Evolutionary conservation across 2,329 filamentous ascomycete genomes (phyloP).

Genomic region (Claviceps digitariae): DNA sequence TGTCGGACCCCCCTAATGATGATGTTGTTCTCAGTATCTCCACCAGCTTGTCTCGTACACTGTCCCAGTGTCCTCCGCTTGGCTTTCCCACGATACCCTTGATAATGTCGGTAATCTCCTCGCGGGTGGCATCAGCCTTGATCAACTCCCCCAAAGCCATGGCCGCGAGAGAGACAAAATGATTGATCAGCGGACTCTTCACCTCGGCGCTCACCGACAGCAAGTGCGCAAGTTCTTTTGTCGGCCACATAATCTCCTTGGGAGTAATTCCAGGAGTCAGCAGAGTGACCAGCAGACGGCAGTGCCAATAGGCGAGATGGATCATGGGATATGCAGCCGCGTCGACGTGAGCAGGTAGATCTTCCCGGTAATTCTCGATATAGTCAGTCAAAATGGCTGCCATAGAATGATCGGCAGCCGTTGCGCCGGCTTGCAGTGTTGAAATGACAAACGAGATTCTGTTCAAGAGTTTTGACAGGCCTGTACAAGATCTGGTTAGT

Average conservation of each 20-base stretch:
- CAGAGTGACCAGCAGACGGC: constrained; percentile 49
- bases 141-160: constrained; percentile 48
- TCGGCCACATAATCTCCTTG: constrained; percentile 45
- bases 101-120: constrained; percentile 42
- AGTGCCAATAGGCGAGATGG: constrained; percentile 58
- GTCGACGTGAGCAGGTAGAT: constrained; percentile 44
- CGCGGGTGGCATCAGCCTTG: constrained; percentile 39
- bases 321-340: constrained; percentile 39
- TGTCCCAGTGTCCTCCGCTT: constrained; percentile 41
- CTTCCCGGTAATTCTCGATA: constrained; percentile 50
- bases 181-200: constrained; percentile 51
- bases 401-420: constrained; percentile 20
- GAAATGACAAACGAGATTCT: constrained; percentile 25
- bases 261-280: constrained; percentile 42
- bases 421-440: constrained; percentile 20
- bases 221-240: constrained; percentile 43
- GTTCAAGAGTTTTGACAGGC: constrained; percentile 42
- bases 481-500: constrained; percentile 17
- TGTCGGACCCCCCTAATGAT: constrained; percentile 17
- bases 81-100: constrained; percentile 42
- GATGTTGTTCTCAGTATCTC: constrained; percentile 22
- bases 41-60: constrained; percentile 31
- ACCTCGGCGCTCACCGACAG: constrained; percentile 41
- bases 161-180: constrained; percentile 47
- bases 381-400: constrained; percentile 23